Evolutionary conservation across 768 basidiomycete species (phyloP).

Genomic region (Amanita molliuscula): DNA sequence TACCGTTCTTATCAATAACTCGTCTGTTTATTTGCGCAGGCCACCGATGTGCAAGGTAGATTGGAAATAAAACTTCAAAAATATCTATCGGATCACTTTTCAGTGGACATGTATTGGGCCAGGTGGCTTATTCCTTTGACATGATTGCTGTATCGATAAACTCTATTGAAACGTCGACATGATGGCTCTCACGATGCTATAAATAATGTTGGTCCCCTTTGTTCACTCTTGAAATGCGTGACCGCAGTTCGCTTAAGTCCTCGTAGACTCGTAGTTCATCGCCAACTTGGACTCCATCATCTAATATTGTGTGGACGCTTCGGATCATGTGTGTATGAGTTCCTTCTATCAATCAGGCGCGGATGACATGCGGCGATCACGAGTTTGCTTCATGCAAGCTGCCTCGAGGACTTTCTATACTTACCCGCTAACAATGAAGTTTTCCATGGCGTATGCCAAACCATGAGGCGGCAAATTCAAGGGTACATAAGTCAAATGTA

Average conservation of each 20-base stretch:
- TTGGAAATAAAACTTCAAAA: not conserved
- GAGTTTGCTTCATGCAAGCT: constrained; percentile 1
- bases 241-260: too few relatives aligned
- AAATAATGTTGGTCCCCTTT: too few relatives aligned
- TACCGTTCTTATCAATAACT: not conserved
- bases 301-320: not conserved
- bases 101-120: too few relatives aligned
- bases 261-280: too few relatives aligned
- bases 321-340: not conserved
- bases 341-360: not conserved
- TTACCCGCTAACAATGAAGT: not conserved
- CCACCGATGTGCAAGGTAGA: not conserved
- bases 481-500: not conserved
- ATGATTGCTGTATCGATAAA: not conserved
- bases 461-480: constrained; percentile 19
- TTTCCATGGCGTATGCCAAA: not conserved
- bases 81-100: not conserved
- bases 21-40: not conserved
- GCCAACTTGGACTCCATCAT: too few relatives aligned
- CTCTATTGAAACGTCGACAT: too few relatives aligned
- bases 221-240: too few relatives aligned
- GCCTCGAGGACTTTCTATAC: constrained; percentile 3
- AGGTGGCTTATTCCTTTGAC: not conserved
- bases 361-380: constrained; percentile 2
- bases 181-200: too few relatives aligned